Evolutionary conservation across 2,329 filamentous ascomycete species (phyloP).

Genomic region (Sclerotinia minor): DNA sequence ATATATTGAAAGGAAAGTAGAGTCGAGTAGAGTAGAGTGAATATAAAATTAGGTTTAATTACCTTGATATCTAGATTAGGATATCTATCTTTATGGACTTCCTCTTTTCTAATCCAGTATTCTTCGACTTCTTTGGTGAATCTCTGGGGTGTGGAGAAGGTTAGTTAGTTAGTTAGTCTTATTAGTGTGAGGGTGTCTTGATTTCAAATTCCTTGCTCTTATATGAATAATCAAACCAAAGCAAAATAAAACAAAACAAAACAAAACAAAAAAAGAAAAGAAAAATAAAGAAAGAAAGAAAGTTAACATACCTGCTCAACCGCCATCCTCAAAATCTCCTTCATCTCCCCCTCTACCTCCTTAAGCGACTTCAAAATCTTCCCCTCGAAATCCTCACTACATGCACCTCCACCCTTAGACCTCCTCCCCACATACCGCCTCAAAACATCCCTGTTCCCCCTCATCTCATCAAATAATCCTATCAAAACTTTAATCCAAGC

Average conservation of each 20-base stretch:
- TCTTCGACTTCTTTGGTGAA: not conserved
- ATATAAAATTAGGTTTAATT: not conserved
- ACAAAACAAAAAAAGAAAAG: too few species aligned
- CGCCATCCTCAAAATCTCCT: not conserved
- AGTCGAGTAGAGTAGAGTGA: too few species aligned
- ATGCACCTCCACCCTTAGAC: too few species aligned
- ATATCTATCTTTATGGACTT: not conserved
- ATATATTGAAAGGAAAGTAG: not conserved
- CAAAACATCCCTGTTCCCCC: not conserved
- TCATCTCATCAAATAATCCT: slow-evolving; percentile 11
- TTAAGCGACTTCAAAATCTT: not conserved
- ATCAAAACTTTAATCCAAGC: slow-evolving; percentile 8
- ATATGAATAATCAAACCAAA: too few species aligned
- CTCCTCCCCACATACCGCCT: not conserved
- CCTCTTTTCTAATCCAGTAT: slow-evolving; percentile 9
- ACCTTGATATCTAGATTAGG: slow-evolving; percentile 1
- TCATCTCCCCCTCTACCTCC: slow-evolving; percentile 8
- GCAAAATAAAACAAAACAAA: too few species aligned
- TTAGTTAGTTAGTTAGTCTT: not conserved
- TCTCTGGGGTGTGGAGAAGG: not conserved
- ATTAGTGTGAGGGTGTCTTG: too few species aligned
- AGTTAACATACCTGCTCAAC: slow-evolving; percentile 4
- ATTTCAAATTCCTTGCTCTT: too few species aligned
- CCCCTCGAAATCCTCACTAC: not conserved
- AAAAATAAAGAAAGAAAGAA: not conserved